Percentiles rank a stretch among this genome's conserved stretches.
phyloP scores from a whole-genome alignment of 352 stramenopile genomes.

The Globisporangium iwayamae region DNA sequence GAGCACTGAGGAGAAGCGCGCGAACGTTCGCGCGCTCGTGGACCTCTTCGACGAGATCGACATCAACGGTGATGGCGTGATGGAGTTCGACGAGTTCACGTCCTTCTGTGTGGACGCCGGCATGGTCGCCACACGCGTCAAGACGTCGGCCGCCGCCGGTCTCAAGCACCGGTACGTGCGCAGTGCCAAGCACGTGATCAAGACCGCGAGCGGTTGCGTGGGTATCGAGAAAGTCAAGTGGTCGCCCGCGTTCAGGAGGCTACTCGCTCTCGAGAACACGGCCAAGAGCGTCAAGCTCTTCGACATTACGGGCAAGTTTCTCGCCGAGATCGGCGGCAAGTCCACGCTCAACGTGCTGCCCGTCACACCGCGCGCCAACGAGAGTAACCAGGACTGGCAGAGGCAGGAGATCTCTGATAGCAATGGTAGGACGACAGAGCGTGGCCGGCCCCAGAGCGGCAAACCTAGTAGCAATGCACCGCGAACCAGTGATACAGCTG shows the following conservation, averaged over 20 bases:
- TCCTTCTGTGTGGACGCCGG: constrained; percentile 85
- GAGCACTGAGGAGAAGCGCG: constrained; percentile 40
- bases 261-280: constrained; percentile 64
- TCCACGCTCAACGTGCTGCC: constrained; percentile 7
- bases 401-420: too few relatives aligned
- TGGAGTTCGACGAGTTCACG: constrained; percentile 88
- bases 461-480: background rate
- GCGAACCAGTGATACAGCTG: background rate
- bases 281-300: constrained; percentile 74
- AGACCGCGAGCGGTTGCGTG: constrained; percentile 46
- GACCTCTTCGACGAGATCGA: constrained; percentile 87
- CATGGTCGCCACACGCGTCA: constrained; percentile 63
- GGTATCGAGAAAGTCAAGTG: constrained; percentile 72
- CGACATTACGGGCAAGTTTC: constrained; percentile 40
- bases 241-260: constrained; percentile 52
- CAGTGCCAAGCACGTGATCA: constrained; percentile 48
- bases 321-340: constrained; percentile 43
- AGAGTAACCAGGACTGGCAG: background rate
- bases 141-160: constrained; percentile 17
- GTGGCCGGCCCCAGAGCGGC: background rate
- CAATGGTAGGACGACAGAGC: background rate
- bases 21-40: constrained; percentile 55
- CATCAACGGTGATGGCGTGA: constrained; percentile 81
- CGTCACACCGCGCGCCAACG: constrained; percentile 15
- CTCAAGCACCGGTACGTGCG: constrained; percentile 79